phyloP scores from a whole-genome alignment of 345 rosid species.

The Boechera divaricarpa region DNA sequence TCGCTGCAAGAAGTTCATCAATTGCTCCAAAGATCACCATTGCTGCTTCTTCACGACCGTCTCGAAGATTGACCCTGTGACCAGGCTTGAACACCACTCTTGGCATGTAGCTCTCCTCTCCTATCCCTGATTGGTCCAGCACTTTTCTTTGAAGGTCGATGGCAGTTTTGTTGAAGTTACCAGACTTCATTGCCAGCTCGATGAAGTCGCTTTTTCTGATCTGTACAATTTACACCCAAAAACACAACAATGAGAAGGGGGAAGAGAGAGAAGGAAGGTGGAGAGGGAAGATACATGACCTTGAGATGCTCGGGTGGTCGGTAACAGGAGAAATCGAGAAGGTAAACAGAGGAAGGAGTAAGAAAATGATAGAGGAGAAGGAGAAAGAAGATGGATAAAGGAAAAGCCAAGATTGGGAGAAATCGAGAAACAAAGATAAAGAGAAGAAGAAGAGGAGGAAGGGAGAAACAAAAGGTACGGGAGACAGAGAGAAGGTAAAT shows the following conservation, averaged over 20 bases:
- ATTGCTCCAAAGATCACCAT: conserved; percentile 69
- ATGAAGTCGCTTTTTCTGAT: conserved; percentile 64
- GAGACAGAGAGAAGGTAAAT: conserved; percentile 59
- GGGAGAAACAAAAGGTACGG: conserved; percentile 38
- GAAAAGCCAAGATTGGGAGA: conserved; percentile 44
- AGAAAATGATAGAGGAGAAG: conserved; percentile 50
- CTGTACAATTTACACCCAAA: conserved; percentile 44
- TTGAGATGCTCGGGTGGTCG: conserved; percentile 68
- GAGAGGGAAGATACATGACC: conserved; percentile 48
- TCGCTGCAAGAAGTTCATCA: conserved; percentile 60
- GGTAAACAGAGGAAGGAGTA: conserved; percentile 54
- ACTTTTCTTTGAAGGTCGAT: conserved; percentile 56
- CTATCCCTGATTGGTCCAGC: conserved; percentile 69
- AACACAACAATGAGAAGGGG: conserved; percentile 24
- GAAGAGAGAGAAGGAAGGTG: not conserved
- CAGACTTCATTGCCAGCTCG: conserved; percentile 59
- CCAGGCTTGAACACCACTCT: conserved; percentile 54
- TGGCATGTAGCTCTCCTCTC: conserved; percentile 74
- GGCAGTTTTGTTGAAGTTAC: conserved; percentile 59
- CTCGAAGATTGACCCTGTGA: conserved; percentile 49
- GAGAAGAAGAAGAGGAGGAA: conserved; percentile 47
- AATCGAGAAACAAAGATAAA: conserved; percentile 44
- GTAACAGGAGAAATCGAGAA: conserved; percentile 70
- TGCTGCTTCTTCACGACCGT: conserved; percentile 76
- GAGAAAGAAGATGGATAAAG: conserved; percentile 41